Evolutionary conservation across 768 basidiomycete genomes (phyloP).

Genomic region (Agaricus sinodeliciosus): DNA sequence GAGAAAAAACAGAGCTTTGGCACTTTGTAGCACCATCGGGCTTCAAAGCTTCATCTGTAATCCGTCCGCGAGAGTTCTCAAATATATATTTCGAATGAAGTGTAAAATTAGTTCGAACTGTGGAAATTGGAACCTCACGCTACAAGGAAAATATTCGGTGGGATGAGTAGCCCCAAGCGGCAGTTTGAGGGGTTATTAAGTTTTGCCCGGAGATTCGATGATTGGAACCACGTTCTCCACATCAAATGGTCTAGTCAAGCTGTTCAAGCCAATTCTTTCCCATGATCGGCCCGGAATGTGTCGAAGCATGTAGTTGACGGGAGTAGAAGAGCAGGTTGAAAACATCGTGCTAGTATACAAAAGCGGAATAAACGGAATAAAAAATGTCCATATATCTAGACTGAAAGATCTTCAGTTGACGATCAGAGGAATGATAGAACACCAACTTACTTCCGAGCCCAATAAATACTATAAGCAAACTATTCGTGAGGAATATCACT

Average conservation of each 20-base stretch:
- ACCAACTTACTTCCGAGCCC: background rate
- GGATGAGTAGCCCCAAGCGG: background rate
- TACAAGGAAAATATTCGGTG: constrained; percentile 4
- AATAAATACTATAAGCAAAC: background rate
- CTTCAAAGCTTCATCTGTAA: background rate
- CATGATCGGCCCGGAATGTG: too few relatives aligned
- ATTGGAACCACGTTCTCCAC: constrained; percentile 5
- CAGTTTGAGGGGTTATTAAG: constrained; percentile 1
- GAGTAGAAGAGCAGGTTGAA: too few relatives aligned
- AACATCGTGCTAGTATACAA: constrained; percentile 1
- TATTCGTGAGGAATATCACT: background rate
- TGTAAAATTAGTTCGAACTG: background rate
- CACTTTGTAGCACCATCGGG: constrained; percentile 1
- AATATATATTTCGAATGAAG: constrained; percentile 1
- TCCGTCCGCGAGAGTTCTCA: background rate
- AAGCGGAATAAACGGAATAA: background rate
- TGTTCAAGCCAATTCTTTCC: too few relatives aligned
- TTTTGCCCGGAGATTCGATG: background rate
- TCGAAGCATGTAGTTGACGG: too few relatives aligned
- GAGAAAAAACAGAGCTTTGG: background rate
- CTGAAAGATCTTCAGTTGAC: background rate
- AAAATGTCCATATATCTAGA: background rate
- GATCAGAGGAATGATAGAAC: background rate
- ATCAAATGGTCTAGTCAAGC: too few relatives aligned
- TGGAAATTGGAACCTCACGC: background rate